Percentiles rank a stretch among this genome's conserved stretches.
phyloP scores from a whole-genome alignment of 2,329 filamentous ascomycete genomes.

The Thielaviopsis populi region DNA sequence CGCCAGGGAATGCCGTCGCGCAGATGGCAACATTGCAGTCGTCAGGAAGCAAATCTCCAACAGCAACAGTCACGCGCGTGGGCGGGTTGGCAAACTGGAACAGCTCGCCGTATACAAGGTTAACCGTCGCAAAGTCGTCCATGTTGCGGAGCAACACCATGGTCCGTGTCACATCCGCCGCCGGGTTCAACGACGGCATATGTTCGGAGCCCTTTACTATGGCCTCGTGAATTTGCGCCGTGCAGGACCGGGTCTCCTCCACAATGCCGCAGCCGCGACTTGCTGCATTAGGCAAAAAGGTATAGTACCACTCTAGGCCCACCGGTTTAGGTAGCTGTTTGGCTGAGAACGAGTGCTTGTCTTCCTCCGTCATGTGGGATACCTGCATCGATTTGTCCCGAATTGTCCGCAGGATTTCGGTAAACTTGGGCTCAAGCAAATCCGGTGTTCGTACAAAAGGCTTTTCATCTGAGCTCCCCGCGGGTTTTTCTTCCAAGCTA shows the following conservation, averaged over 20 bases:
- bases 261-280: conserved; percentile 26
- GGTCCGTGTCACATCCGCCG: conserved; percentile 37
- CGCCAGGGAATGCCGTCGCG: conserved; percentile 28
- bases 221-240: conserved; percentile 30
- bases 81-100: conserved; percentile 73
- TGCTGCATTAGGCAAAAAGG: conserved; percentile 24
- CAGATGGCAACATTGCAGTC: conserved; percentile 46
- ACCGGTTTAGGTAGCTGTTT: conserved; percentile 8
- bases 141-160: conserved; percentile 64
- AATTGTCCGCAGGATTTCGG: conserved; percentile 24
- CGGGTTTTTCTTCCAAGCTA: conserved; percentile 32
- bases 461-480: conserved; percentile 14
- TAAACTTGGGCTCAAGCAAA: conserved; percentile 51
- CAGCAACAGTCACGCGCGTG: conserved; percentile 68
- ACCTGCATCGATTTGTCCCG: conserved; percentile 19
- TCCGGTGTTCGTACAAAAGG: conserved; percentile 39
- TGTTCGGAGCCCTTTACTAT: conserved; percentile 24
- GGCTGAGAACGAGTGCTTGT: conserved; percentile 13
- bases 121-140: conserved; percentile 61
- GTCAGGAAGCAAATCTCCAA: conserved; percentile 49
- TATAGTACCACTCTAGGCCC: conserved; percentile 25
- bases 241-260: conserved; percentile 34
- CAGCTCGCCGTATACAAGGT: conserved; percentile 57
- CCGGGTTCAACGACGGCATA: conserved; percentile 21
- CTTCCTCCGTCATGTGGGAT: background rate